A percentile compares a stretch with the other conserved stretches of the same genome.
These are phyloP conservation scores for Talaromyces thailandensis DNA, from an alignment of 495 filamentous ascomycete genomes.

Conservation along the genomic window DNA sequence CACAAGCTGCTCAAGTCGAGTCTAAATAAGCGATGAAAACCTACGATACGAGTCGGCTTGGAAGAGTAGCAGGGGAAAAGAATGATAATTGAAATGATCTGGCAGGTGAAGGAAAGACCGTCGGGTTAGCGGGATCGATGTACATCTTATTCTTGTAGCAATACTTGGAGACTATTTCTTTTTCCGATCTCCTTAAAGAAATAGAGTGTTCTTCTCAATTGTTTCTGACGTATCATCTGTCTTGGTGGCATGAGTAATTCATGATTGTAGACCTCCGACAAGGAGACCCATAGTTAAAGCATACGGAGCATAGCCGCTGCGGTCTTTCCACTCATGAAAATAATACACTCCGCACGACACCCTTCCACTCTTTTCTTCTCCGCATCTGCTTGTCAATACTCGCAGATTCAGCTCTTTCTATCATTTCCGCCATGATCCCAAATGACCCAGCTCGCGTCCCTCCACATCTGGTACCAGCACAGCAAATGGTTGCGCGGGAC, in stretches of 20 bases:
- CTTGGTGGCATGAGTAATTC: not conserved
- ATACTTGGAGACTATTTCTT: conserved; percentile 16
- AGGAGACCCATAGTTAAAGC: not conserved
- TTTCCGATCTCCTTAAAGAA: not conserved
- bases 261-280: not conserved
- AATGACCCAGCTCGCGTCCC: conserved; percentile 28
- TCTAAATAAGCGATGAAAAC: conserved; percentile 24
- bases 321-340: conserved; percentile 4
- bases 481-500: conserved; percentile 51
- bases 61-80: conserved; percentile 3
- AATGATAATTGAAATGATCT: not conserved
- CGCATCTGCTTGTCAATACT: not conserved
- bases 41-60: not conserved
- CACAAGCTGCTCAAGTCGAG: conserved; percentile 39
- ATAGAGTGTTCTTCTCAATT: conserved; percentile 3
- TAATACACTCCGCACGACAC: not conserved
- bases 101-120: conserved; percentile 6
- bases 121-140: conserved; percentile 21
- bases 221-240: not conserved
- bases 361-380: not conserved
- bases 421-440: conserved; percentile 22
- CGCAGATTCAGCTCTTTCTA: not conserved
- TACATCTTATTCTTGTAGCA: conserved; percentile 41
- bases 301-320: not conserved
- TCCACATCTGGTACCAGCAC: conserved; percentile 27